Evolutionary conservation across 768 basidiomycete genomes (phyloP), one percentile per base, ranked within the genome.

Genomic region (Agaricus sinodeliciosus): DNA sequence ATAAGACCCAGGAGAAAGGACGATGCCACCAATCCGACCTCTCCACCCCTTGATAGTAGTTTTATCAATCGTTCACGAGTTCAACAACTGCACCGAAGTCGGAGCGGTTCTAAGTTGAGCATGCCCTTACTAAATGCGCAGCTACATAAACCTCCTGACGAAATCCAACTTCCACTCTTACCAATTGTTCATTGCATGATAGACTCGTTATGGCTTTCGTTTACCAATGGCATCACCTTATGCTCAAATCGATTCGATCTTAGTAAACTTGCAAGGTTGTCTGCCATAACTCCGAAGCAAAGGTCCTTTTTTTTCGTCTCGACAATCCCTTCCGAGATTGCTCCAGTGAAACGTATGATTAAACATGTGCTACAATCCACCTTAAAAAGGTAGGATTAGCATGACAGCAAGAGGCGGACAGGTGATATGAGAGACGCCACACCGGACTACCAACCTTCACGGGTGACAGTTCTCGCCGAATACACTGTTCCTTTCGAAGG

Each of bases 21-120:
- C 6, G 8, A 40, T 34, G 36, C 39, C 27, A 43, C 27, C 9
- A 25, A 28, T 50, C 41, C 18, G 22, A 48, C 31, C 12, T 18
- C 22, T 6, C 49, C 7, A 31, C 28, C 9, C 27, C 2, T 43
- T 35, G 16, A 12, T 19, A 31, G 3, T 31, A 8, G 31, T 31
- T 31, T 31, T 31, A 31, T 31, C 31, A 31, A 51, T 51, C 50
- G 43, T 47, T 43, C 49, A 43, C 28, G 44, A 42, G 52, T 47
- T 13, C 45, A 27, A 9, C 3, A 19, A n/a, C 15, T 42, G 46
- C 52, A 37, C 45, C 45, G 39, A 22, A 54, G 39, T 54, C 52
- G 52, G 52, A 40, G 15, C 43, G 51, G 51, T 22, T 18, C 26
- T 27, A 31, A 46, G 46, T 19, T 27, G 36, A 52, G 44, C 45